Evolutionary conservation across 257 asterid species (phyloP).

Genomic region (Fraxinus quadrangulata): DNA sequence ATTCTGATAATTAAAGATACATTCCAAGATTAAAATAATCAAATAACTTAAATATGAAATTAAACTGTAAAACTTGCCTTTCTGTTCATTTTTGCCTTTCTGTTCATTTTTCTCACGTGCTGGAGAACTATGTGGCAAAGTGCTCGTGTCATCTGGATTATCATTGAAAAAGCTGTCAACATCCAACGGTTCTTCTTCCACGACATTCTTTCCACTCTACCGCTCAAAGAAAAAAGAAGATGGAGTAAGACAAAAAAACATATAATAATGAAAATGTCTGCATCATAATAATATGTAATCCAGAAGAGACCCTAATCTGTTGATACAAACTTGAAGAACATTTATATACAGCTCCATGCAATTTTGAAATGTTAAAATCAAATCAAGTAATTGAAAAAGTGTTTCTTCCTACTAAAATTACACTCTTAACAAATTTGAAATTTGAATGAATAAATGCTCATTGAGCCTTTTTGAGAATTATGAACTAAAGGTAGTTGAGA

Average conservation of each 20-base stretch:
- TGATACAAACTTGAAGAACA: not conserved
- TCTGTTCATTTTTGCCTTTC: not conserved
- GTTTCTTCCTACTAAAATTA: no score
- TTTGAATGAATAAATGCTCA: no score
- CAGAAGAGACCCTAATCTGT: no score
- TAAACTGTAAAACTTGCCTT: conserved; percentile 35
- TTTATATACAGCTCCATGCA: no score
- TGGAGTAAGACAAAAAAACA: not conserved
- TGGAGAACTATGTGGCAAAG: conserved; percentile 18
- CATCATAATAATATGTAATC: no score
- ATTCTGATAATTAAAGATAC: not conserved
- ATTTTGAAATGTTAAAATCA: no score
- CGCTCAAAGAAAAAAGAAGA: conserved; percentile 13
- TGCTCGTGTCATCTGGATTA: conserved; percentile 19
- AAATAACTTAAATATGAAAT: not conserved
- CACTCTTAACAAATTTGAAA: no score
- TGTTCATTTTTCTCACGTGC: not conserved
- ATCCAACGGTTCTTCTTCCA: conserved; percentile 22
- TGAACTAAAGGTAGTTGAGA: no score
- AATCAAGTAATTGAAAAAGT: no score
- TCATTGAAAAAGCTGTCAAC: conserved; percentile 32
- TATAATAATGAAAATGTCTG: no score
- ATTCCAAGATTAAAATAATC: not conserved
- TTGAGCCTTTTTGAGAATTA: no score
- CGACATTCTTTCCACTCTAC: conserved; percentile 32